Conservation (phyloP, 176 grass and related monocot species). For the Areca catechu region DNA sequence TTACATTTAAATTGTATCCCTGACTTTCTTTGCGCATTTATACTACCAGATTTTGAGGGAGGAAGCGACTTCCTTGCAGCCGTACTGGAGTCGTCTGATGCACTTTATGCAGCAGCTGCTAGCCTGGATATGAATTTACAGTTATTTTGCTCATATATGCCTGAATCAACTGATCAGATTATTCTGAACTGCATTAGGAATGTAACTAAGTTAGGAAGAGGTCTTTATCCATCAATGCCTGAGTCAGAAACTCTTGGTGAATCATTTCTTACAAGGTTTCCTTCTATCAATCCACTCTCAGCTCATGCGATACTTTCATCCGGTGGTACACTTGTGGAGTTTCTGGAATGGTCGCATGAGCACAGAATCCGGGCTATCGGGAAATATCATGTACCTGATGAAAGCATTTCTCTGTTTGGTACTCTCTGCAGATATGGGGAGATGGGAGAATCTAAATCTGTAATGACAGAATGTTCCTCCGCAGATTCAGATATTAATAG, state of each 20-base stretch:
- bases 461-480: slow-evolving; percentile 86
- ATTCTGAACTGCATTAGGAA: slow-evolving; percentile 59
- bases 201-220: slow-evolving; percentile 21
- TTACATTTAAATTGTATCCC: no score
- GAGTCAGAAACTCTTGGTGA: slow-evolving; percentile 69
- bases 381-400: slow-evolving; percentile 46
- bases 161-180: slow-evolving; percentile 71
- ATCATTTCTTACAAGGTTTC: slow-evolving; percentile 84
- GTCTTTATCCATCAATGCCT: slow-evolving; percentile 40
- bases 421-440: slow-evolving; percentile 82
- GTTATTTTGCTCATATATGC: slow-evolving; percentile 51
- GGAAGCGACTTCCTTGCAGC: slow-evolving; percentile 47
- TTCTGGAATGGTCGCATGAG: slow-evolving; percentile 62
- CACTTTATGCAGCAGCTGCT: slow-evolving; percentile 66
- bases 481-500: slow-evolving; percentile 72
- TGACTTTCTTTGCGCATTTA: slow-evolving; percentile 15
- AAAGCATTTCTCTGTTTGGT: slow-evolving; percentile 69
- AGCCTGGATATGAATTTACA: slow-evolving; percentile 78
- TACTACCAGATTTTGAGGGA: slow-evolving; percentile 57
- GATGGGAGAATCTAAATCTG: slow-evolving; percentile 78
- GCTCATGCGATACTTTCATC: slow-evolving; percentile 74
- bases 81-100: slow-evolving; percentile 71
- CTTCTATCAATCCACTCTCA: slow-evolving; percentile 76
- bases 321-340: slow-evolving; percentile 43
- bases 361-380: slow-evolving; percentile 42